Base-by-base conservation (phyloP, 495 filamentous ascomycete genomes). In the Thozetella sp. region DNA sequence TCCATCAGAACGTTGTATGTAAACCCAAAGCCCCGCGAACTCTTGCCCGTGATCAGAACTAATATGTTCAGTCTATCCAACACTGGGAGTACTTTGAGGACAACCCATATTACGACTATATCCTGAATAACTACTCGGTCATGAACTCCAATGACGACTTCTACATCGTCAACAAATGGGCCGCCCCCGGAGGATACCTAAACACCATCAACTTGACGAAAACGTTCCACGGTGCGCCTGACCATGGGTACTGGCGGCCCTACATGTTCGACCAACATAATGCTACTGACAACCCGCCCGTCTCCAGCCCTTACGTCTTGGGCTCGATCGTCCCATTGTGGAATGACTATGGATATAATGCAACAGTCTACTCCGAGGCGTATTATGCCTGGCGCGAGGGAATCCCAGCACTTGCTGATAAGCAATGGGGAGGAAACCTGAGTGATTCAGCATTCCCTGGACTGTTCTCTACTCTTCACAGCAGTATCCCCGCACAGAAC, bases 361-460 rank as follows among this genome's bases (percentile, higher is more conserved):
- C 78, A 12, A 72, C 76, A n/a, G 70, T 76, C 1, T 77, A 74
- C 26, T 66, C 73, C 25, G 76, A 82, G 57, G 74, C 78, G 0
- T 84, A 82, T 62, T 80, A 82, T 57, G 72, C 79, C 2, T 79
- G 76, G 73, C 71, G 74, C 15, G 67, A 80, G 26, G 72, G 73
- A 2, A 70, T 83, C 12, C 79, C 81, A 2, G 80, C 81, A 4
- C 65, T 84, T 6, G 78, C 69, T 13, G 81, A 84, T 63, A 84
- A 84, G 67, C 81, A 84, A 61, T 84, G 81, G 80, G 80, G 81
- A 23, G 80, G 81, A 0, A 69, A 76, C 25, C 64, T 82, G 11
- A 64, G 66, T 0, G 71, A 72, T 25, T 34, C 62, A 0, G 79
- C 82, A 43, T 83, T 79, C 59, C 23, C 60, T 0, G 45, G 58